A percentile compares a stretch with the other conserved stretches of the same genome.
These are phyloP conservation scores for Phytophthora pisi DNA, from an alignment of 352 stramenopile genomes.

Conservation along the genomic window DNA sequence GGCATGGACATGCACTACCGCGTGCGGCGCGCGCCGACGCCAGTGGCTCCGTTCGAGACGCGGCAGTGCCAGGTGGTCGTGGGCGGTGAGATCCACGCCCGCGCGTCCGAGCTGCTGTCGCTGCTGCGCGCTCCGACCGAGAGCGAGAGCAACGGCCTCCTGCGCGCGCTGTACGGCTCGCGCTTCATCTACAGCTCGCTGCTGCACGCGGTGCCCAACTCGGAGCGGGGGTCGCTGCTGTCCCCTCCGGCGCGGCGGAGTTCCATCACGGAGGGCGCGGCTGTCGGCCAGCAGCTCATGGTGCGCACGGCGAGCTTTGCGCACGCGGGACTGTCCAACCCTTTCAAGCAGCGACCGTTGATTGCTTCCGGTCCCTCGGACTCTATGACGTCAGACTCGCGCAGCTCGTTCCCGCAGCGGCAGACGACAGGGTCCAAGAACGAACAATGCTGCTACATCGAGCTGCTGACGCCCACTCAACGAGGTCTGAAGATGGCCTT, in stretches of 20 bases:
- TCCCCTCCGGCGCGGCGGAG: constrained; percentile 1
- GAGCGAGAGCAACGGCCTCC: constrained; percentile 42
- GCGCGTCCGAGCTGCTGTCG: constrained; percentile 23
- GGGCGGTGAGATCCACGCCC: constrained; percentile 26
- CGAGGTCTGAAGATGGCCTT: constrained; percentile 35
- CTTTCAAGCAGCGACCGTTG: constrained; percentile 6
- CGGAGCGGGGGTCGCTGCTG: constrained; percentile 14
- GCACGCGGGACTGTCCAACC: constrained; percentile 16
- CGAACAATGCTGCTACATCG: constrained; percentile 42
- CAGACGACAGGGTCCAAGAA: constrained; percentile 23
- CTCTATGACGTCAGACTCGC: constrained; percentile 15
- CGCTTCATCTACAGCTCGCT: constrained; percentile 50
- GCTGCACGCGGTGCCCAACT: constrained; percentile 28
- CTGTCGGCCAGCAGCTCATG: constrained; percentile 28
- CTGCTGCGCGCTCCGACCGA: constrained; percentile 36
- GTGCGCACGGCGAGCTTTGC: constrained; percentile 30
- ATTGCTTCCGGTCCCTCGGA: constrained; percentile 1
- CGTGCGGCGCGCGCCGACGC: neutral
- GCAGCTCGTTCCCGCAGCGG: neutral
- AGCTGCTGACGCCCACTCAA: constrained; percentile 30
- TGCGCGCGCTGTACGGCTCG: constrained; percentile 34
- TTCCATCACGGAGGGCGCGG: neutral
- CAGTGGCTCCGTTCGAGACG: neutral
- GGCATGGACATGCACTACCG: constrained; percentile 31
- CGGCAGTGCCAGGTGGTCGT: constrained; percentile 32